A percentile compares a stretch with the other conserved stretches of the same genome.
Evolutionary conservation across 257 asterid species (phyloP).

Genomic region (Scutellaria barbata): DNA sequence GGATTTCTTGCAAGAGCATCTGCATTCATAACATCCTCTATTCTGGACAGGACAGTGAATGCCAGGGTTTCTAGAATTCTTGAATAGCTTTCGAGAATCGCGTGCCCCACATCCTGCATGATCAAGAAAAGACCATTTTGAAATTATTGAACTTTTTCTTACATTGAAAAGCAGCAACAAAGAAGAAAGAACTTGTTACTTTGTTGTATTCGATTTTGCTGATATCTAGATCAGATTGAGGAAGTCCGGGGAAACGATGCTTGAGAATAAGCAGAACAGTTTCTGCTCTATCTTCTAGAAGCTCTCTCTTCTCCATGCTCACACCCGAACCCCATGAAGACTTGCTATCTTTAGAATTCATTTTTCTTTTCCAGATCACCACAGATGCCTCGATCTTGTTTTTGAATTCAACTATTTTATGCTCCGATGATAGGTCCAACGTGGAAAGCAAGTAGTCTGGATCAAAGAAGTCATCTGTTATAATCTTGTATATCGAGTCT

Average conservation of each 20-base stretch:
- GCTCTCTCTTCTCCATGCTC: conserved; percentile 64
- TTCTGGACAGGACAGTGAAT: conserved; percentile 74
- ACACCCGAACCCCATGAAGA: conserved; percentile 74
- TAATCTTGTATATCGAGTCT: conserved; percentile 66
- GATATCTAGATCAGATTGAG: conserved; percentile 63
- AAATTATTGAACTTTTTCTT: not conserved
- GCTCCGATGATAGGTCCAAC: conserved; percentile 62
- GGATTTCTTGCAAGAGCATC: conserved; percentile 59
- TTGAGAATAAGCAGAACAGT: conserved; percentile 54
- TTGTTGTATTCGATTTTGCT: conserved; percentile 58
- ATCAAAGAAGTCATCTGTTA: conserved; percentile 72
- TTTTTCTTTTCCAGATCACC: conserved; percentile 72
- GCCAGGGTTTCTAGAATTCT: conserved; percentile 86
- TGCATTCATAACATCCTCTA: conserved; percentile 78
- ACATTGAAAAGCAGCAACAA: not conserved
- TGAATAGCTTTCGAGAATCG: conserved; percentile 89
- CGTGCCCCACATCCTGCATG: conserved; percentile 87
- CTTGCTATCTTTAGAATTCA: conserved; percentile 63
- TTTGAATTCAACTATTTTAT: conserved; percentile 68
- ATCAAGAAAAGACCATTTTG: not conserved
- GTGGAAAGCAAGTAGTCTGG: conserved; percentile 58
- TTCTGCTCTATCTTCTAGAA: conserved; percentile 67
- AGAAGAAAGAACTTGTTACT: conserved; percentile 33
- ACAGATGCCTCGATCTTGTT: conserved; percentile 74
- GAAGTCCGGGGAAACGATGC: conserved; percentile 63